phyloP scores from a whole-genome alignment of 352 stramenopile species.

The Pythium sp. region DNA sequence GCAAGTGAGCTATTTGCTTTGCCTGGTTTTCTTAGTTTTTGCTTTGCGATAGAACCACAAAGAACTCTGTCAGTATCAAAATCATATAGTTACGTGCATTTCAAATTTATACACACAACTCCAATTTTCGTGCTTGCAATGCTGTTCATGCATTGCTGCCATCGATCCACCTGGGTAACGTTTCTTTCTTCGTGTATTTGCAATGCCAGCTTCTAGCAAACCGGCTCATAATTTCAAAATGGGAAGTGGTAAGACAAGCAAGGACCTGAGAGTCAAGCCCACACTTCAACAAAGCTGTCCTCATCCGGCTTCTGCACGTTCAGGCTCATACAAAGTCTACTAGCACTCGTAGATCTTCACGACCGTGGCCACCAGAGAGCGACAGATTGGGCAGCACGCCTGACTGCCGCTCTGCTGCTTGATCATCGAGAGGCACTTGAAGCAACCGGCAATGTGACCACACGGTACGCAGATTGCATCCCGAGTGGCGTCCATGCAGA shows the following conservation, averaged over 20 bases:
- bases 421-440: constrained; percentile 35
- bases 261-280: neutral
- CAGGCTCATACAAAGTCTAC: neutral
- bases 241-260: neutral
- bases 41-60: constrained; percentile 2
- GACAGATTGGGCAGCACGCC: constrained; percentile 46
- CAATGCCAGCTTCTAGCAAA: neutral
- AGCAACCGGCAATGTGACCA: constrained; percentile 48
- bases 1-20: neutral
- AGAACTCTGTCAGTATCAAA: constrained; percentile 6
- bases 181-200: neutral
- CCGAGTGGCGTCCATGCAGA: constrained; percentile 42
- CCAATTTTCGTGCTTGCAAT: neutral
- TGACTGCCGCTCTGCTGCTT: constrained; percentile 23
- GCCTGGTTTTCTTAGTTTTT: neutral
- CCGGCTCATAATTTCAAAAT: neutral
- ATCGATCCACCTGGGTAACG: too few relatives aligned
- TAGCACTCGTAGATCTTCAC: constrained; percentile 48
- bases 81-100: constrained; percentile 18
- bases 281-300: neutral
- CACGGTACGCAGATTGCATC: constrained; percentile 55
- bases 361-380: constrained; percentile 35
- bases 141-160: neutral
- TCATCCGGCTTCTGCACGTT: neutral
- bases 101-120: neutral